Conservation (phyloP, 306 rosid genomes). For the Leucaena leucocephala region DNA sequence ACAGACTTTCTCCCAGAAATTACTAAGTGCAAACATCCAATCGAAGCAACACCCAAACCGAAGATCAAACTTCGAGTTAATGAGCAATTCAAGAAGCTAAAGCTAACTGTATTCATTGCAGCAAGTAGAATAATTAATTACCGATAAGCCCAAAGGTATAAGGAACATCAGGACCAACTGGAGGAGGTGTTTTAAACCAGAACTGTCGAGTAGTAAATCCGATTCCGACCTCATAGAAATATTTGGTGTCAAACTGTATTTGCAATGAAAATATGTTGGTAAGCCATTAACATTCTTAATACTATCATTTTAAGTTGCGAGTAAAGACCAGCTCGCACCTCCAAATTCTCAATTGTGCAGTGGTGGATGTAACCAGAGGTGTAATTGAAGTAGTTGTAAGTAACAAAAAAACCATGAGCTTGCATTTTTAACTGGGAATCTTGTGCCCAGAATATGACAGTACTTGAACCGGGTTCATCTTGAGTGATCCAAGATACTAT, state of each 20-base stretch:
- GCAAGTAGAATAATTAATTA: conserved; percentile 30
- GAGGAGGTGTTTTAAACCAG: conserved; percentile 75
- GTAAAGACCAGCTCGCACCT: conserved; percentile 25
- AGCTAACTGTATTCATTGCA: neutral
- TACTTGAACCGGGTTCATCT: conserved; percentile 63
- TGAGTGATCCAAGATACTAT: conserved; percentile 76
- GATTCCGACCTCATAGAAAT: conserved; percentile 65
- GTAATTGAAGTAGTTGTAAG: conserved; percentile 66
- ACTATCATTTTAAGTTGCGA: neutral
- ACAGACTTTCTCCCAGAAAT: neutral
- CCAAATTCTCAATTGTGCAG: conserved; percentile 47
- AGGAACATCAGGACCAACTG: conserved; percentile 71
- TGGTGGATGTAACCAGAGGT: conserved; percentile 79
- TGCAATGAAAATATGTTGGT: conserved; percentile 4
- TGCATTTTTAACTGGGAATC: conserved; percentile 30
- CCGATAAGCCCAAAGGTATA: conserved; percentile 79
- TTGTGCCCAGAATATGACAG: conserved; percentile 61
- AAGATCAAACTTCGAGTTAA: neutral
- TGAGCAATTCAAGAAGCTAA: neutral
- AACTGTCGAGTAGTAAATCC: conserved; percentile 54
- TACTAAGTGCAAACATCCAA: neutral
- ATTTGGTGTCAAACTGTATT: conserved; percentile 67
- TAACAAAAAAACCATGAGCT: conserved; percentile 47
- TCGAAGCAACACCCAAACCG: neutral
- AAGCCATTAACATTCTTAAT: neutral